Evolutionary conservation across 192 early-diverging fungal species (phyloP), one percentile per base, ranked within the genome.

Genomic region (Gaertneriomyces semiglobifer): DNA sequence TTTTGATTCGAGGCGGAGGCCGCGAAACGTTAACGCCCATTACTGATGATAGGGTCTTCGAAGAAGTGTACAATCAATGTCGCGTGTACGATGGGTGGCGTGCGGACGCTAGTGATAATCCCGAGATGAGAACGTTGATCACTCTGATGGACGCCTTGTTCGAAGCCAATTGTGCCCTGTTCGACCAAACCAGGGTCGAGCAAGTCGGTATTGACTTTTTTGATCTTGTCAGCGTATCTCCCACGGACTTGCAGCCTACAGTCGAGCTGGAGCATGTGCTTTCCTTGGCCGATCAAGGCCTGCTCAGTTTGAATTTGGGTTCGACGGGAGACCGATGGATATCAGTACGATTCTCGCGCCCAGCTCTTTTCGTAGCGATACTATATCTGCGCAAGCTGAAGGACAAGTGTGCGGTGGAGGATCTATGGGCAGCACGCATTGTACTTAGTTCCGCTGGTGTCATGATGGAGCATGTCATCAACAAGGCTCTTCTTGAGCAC

Each of bases 371-470:
- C 47, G n/a, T 48, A 48, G 47, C 47, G 10, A 9, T 48, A 9
- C 47, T 48, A 11, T 48, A 48, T 48, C 47, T 48, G 10, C 9
- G n/a, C 47, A 48, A 48, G n/a, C n/a, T 48, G 47, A 9, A n/a
- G n/a, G n/a, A 48, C n/a, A n/a, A 9, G 47, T 9, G 9, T n/a
- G n/a, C 47, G n/a, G n/a, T n/a, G 47, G 47, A 48, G 47, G 47
- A 48, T 11, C 9, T 48, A 48, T 48, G 47, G 47, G n/a, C n/a
- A n/a, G 47, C 47, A 9, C 47, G 47, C 47, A 48, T 48, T n/a
- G n/a, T 48, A 9, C n/a, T 48, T n/a, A 48, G 47, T 48, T 48
- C 47, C 10, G 47, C 47, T n/a, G 47, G 47, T n/a, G n/a, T 48
- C 47, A n/a, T 9, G 47, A 9, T 48, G 9, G 47, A 48, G 47